Evolutionary conservation across 345 rosid species (phyloP).

Genomic region (Triadica sebifera): DNA sequence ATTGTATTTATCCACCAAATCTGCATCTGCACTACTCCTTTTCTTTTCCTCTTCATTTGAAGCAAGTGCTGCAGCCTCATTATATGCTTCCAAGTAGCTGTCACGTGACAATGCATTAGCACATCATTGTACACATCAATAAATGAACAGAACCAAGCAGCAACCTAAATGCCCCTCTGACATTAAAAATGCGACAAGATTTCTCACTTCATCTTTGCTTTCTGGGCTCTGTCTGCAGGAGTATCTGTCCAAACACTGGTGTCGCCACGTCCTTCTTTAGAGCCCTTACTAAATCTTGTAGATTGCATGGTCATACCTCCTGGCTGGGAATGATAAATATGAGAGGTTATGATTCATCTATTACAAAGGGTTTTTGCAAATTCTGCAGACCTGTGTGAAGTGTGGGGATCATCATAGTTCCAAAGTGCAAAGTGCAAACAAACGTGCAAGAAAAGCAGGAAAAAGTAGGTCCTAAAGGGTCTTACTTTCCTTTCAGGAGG

Average conservation of each 20-base stretch:
- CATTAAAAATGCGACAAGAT: background rate
- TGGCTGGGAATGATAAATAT: slow-evolving; percentile 43
- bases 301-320: slow-evolving; percentile 79
- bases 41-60: slow-evolving; percentile 62
- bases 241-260: slow-evolving; percentile 87
- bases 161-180: background rate
- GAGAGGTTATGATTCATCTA: background rate
- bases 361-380: background rate
- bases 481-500: slow-evolving; percentile 93
- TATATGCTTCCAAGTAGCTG: slow-evolving; percentile 88
- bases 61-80: slow-evolving; percentile 73
- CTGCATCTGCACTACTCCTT: slow-evolving; percentile 54
- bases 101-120: slow-evolving; percentile 14
- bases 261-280: slow-evolving; percentile 88
- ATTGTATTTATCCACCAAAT: slow-evolving; percentile 83
- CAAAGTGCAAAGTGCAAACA: background rate
- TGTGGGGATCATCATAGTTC: background rate
- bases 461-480: slow-evolving; percentile 4
- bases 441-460: background rate
- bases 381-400: background rate
- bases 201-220: slow-evolving; percentile 79
- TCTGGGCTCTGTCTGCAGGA: slow-evolving; percentile 79
- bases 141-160: slow-evolving; percentile 3
- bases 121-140: background rate
- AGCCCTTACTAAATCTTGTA: slow-evolving; percentile 55